Base-by-base conservation (phyloP, 208 protist species). In the Crithidia sp. region DNA sequence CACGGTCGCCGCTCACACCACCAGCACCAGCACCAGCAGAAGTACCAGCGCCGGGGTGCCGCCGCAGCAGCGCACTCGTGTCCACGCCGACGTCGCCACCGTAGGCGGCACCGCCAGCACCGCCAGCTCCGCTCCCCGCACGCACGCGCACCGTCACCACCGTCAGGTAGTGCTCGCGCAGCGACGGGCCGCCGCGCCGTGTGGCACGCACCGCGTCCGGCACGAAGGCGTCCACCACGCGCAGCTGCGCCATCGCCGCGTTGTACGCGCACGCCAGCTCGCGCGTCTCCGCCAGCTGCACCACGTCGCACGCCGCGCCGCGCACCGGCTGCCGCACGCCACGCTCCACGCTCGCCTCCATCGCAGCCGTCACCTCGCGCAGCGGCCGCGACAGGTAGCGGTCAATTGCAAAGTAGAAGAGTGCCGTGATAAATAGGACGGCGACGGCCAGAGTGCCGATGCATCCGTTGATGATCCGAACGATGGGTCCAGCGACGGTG, bases 261-360 rank as follows among this genome's bases (percentile, higher is more conserved):
- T 80, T 75, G 70, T 80, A 68, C 37, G 68, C 75, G 2, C n/a
- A 16, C 2, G 76, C 19, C 39, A 80, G 59, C 14, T 65, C 61
- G 5, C 44, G 37, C 5, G 62, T 19, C 56, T 80, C 75, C 17
- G 12, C 19, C 13, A 80, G 41, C 37, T 54, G 68, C 12, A 79
- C 57, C 0, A 60, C 12, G 9, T 52, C 50, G 45, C 57, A 62
- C 37, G 57, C 57, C n/a, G 36, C 60, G 10, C 43, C 60, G 17
- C 60, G 60, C 43, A 53, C 40, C 40, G 44, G 60, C 60, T 49
- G 43, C 14, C 60, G 60, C 60, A 53, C 60, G 14, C 60, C 43
- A 39, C 60, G 60, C 5, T 37, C 43, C 60, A 65, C 60, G 44
- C 60, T 65, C 43, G 43, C 43, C 3, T 28, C 17, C 60, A 67